These are phyloP conservation scores for Cryphonectria nitschkei DNA, from an alignment of 2,329 filamentous ascomycete species.

Conservation along the genomic window DNA sequence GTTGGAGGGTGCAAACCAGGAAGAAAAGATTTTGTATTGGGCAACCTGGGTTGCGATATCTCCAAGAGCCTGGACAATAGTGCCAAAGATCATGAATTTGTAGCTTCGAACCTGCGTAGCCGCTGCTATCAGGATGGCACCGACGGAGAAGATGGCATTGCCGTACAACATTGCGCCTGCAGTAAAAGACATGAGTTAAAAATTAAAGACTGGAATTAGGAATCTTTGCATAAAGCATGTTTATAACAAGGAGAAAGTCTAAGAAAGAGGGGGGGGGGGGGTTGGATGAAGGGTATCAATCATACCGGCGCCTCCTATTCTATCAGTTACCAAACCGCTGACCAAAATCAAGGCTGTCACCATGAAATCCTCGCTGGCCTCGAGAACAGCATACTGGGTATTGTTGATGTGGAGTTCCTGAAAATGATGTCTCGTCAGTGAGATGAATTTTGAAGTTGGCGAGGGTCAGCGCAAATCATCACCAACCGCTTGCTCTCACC, in stretches of 20 bases:
- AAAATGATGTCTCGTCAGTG: neutral
- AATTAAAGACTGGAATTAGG: rapidly evolving
- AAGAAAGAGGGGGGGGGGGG: too few species aligned
- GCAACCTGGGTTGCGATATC: constrained; percentile 67
- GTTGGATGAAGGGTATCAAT: neutral
- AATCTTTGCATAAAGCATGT: too few species aligned
- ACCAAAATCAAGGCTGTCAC: constrained; percentile 57
- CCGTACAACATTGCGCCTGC: constrained; percentile 59
- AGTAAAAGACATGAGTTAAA: constrained; percentile 7
- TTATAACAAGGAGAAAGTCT: too few species aligned
- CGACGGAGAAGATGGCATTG: constrained; percentile 62
- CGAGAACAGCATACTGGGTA: constrained; percentile 60
- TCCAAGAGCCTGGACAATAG: constrained; percentile 60
- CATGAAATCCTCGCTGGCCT: constrained; percentile 67
- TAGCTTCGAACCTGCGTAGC: constrained; percentile 60
- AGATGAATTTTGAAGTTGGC: rapidly evolving
- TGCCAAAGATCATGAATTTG: constrained; percentile 62
- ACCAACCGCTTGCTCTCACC: constrained; percentile 27
- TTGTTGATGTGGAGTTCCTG: constrained; percentile 61
- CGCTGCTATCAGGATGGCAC: constrained; percentile 61
- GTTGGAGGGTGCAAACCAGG: constrained; percentile 64
- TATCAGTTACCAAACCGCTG: constrained; percentile 60
- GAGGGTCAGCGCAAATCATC: neutral
- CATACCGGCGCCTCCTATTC: constrained; percentile 59
- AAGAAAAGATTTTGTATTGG: constrained; percentile 68